Base-by-base conservation (phyloP, 1,284 basidiomycete genomes). In the Vanrija humicola region DNA sequence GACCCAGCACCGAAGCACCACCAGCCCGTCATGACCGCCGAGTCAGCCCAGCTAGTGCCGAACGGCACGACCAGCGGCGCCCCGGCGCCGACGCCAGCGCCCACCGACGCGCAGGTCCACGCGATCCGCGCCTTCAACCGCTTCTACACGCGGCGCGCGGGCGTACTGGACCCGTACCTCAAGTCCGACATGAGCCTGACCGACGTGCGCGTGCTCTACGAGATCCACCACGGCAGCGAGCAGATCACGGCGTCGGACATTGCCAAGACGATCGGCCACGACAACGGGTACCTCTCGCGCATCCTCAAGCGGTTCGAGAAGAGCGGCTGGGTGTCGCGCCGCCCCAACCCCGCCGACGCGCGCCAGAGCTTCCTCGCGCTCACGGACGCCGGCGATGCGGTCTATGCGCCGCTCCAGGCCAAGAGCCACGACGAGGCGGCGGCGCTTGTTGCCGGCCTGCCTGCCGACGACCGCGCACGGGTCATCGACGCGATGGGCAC, bases 81-180 rank as follows among this genome's bases (percentile, higher is more conserved):
- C n/a, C n/a, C n/a, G n/a, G n/a, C n/a, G n/a, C n/a, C 45, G 1
- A 28, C 45, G 16, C 10, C 14, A 23, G 43, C n/a, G 9, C 14
- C 25, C 16, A 28, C 25, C 15, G 25, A 51, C 19, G 47, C 25
- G 6, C 44, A 60, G 28, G 40, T 60, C 38, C 25, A 48, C 25
- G 54, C 55, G 19, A 38, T 61, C n/a, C 59, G 59, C 34, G 46
- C 48, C 42, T 61, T 61, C 53, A 61, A 61, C 54, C 50, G 59
- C 21, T 61, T 58, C 55, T 61, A 61, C 55, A 61, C 59, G 6
- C 52, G 46, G 9, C 52, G 47, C 28, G 53, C 47, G 1, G 48
- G 53, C 38, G 50, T 61, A 2, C 59, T 61, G 1, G 47, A 40
- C 29, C 54, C 54, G 16, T 44, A 48, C 39, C 55, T 55, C 29